These are phyloP conservation scores for Lactarius sp. DNA, from an alignment of 768 basidiomycete genomes.

Conservation along the genomic window DNA sequence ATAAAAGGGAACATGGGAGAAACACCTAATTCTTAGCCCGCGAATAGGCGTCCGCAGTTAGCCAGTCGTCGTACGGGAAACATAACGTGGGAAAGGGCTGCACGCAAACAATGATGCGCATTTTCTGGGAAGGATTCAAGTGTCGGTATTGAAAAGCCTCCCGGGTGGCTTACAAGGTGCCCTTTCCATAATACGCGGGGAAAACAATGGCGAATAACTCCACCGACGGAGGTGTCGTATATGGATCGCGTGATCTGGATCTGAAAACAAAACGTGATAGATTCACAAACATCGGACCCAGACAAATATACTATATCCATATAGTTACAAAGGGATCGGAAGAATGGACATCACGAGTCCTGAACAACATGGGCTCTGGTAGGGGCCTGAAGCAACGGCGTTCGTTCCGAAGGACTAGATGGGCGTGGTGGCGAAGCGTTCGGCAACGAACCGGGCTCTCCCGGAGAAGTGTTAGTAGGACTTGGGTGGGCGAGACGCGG, in stretches of 20 bases:
- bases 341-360: conserved; percentile 17
- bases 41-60: background rate
- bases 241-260: conserved; percentile 5
- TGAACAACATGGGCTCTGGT: conserved; percentile 5
- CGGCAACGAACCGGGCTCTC: background rate
- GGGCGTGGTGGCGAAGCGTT: conserved; percentile 9
- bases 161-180: background rate
- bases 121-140: background rate
- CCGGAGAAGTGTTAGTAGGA: background rate
- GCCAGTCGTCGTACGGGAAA: background rate
- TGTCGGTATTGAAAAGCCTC: background rate
- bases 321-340: conserved; percentile 14
- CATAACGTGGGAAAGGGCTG: background rate
- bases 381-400: conserved; percentile 16
- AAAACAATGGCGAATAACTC: background rate
- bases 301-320: conserved; percentile 22
- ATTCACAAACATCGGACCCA: conserved; percentile 18
- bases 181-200: conserved; percentile 5
- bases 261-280: conserved; percentile 18
- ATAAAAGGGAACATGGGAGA: conserved; percentile 1
- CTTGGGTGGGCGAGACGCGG: conserved; percentile 29
- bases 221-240: background rate
- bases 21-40: conserved; percentile 1
- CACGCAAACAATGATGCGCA: background rate
- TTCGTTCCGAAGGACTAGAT: conserved; percentile 16